Conservation (phyloP, 106 monocot genomes). For the Dendrobium huoshanense region DNA sequence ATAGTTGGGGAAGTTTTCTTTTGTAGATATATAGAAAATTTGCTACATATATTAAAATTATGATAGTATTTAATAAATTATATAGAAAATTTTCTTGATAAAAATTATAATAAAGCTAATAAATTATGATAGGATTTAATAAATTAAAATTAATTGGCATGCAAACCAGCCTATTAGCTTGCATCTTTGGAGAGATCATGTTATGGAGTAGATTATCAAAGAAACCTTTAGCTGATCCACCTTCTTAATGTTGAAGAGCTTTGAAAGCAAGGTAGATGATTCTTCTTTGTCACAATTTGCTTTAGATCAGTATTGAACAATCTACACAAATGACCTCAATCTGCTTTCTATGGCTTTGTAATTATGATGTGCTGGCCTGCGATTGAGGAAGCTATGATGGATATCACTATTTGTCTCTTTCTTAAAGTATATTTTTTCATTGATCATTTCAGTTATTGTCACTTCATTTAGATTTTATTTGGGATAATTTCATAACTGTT, state of each 20-base stretch:
- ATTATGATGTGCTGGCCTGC: not conserved
- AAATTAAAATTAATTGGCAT: too few relatives aligned
- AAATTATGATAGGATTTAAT: too few relatives aligned
- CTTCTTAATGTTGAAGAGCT: not conserved
- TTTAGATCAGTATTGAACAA: not conserved
- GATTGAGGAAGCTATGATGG: not conserved
- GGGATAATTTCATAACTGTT: too few relatives aligned
- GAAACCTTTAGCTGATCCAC: not conserved
- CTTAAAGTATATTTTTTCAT: not conserved
- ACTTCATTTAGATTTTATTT: too few relatives aligned
- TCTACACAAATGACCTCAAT: not conserved
- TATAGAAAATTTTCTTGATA: too few relatives aligned
- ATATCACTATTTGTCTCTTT: not conserved
- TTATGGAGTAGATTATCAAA: constrained; percentile 25
- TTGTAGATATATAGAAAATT: too few relatives aligned
- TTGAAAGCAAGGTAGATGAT: not conserved
- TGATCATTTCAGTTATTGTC: too few relatives aligned
- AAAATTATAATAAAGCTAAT: too few relatives aligned
- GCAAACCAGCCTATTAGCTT: constrained; percentile 12
- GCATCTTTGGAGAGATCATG: constrained; percentile 24
- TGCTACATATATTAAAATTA: too few relatives aligned
- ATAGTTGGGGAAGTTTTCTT: too few relatives aligned
- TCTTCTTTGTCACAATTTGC: not conserved
- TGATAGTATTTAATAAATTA: too few relatives aligned
- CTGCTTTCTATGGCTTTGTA: not conserved